Base-by-base conservation (phyloP, 1,284 basidiomycete genomes). In the Malassezia yamatoensis region DNA sequence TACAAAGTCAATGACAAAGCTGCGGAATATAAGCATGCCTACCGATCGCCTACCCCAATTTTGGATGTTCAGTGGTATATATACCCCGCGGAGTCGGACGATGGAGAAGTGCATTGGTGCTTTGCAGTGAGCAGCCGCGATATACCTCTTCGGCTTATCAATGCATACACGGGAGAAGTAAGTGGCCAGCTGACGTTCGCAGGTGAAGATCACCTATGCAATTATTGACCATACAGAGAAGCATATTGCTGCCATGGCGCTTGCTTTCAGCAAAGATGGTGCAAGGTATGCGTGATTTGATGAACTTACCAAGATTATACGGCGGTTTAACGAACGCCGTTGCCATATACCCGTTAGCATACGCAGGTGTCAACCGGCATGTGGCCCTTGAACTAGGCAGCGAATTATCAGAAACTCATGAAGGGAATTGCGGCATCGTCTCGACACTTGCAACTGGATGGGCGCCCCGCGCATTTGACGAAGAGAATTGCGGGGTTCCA, bases 111-210 rank as follows among this genome's bases (percentile, higher is more conserved):
- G 16, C 21, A 46, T 6, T 58, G 55, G 55, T 58, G 55, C 42
- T 58, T 49, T 43, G 50, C 49, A 8, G 46, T 58, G 10, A 58
- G 55, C 32, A 36, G 50, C 35, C 50, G 55, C 12, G 55, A 58
- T 35, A 16, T 58, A 21, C 55, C 55, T 1, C 35, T 44, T 6
- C 55, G 55, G 10, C 39, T 58, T 4, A 42, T 58, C 9, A 44
- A 51, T 34, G 50, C 55, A 12, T n/a, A 12, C 13, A 13, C 15
- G 10, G 44, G 49, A 10, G 15, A n/a, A 21, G 54, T 55, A 41
- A 20, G 54, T 55, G 18, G 24, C 3, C 13, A 16, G n/a, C 24
- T 29, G 24, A 29, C 24, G 7, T 29, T 29, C 11, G 35, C 41
- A 51, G 45, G 41, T 38, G 1, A 51, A 42, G 36, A 36, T 39